phyloP scores from a whole-genome alignment of 176 grass and related monocot species.

The Poa pratensis region DNA sequence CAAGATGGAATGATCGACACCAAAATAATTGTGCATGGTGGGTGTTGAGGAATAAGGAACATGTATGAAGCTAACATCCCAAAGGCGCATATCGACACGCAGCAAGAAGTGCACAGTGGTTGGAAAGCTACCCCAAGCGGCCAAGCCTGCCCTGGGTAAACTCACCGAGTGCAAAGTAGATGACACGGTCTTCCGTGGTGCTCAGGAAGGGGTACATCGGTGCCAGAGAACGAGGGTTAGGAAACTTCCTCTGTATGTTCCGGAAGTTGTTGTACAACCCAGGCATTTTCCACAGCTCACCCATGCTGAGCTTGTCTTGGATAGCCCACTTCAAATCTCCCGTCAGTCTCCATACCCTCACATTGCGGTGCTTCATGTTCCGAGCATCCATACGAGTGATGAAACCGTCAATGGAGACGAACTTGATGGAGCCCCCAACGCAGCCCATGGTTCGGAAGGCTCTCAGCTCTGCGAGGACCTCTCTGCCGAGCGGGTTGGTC shows the following conservation, averaged over 20 bases:
- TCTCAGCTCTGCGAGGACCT: rapidly evolving
- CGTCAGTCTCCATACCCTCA: background rate
- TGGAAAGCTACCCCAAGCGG: background rate
- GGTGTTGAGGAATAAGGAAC: too few relatives aligned
- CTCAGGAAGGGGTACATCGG: slow-evolving; percentile 15
- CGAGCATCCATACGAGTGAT: background rate
- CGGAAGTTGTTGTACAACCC: background rate
- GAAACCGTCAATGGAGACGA: background rate
- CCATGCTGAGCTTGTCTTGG: background rate
- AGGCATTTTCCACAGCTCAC: background rate
- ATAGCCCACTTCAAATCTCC: background rate
- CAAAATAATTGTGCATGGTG: too few relatives aligned
- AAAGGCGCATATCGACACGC: background rate
- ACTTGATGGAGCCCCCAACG: background rate
- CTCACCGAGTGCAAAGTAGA: background rate
- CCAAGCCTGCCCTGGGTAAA: background rate
- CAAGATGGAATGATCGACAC: too few relatives aligned
- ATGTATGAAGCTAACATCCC: too few relatives aligned
- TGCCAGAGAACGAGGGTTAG: background rate
- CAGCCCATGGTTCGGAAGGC: background rate
- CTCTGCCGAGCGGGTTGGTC: background rate
- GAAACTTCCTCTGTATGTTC: background rate
- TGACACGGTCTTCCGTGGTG: background rate
- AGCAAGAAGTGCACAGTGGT: background rate
- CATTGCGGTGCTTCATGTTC: background rate